Evolutionary conservation across 2,329 filamentous ascomycete genomes (phyloP).

Genomic region (Chrysoporthe deuterocubensis): DNA sequence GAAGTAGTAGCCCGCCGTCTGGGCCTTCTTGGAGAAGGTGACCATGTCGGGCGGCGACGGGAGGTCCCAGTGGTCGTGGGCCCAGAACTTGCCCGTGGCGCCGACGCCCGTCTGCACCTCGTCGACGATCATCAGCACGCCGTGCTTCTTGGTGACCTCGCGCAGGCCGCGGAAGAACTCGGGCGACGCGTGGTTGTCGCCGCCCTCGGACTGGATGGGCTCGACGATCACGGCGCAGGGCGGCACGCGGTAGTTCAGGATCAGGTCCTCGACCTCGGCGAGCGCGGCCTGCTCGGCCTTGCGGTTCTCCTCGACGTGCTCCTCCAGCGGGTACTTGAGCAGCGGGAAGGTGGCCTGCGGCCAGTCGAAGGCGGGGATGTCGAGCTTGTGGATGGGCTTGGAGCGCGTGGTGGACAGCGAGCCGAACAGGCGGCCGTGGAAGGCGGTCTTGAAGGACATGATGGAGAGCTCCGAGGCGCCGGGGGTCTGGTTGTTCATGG

Average conservation of each 20-base stretch:
- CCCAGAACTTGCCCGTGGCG: constrained; percentile 94
- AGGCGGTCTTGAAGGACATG: constrained; percentile 83
- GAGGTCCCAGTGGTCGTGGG: constrained; percentile 92
- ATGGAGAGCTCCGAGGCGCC: constrained; percentile 80
- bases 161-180: constrained; percentile 86
- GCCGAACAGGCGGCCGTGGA: constrained; percentile 91
- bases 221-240: constrained; percentile 84
- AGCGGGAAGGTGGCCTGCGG: constrained; percentile 84
- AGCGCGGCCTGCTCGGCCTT: constrained; percentile 80
- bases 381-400: constrained; percentile 93
- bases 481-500: constrained; percentile 81
- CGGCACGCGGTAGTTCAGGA: constrained; percentile 77
- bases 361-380: constrained; percentile 95
- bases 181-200: constrained; percentile 90
- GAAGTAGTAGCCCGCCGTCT: constrained; percentile 92
- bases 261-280: constrained; percentile 80
- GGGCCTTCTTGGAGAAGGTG: constrained; percentile 94
- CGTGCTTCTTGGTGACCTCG: constrained; percentile 75
- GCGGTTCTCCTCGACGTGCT: constrained; percentile 80
- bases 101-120: constrained; percentile 94
- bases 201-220: constrained; percentile 91
- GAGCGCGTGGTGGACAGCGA: constrained; percentile 86
- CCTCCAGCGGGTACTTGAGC: constrained; percentile 84
- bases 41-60: constrained; percentile 84
- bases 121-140: constrained; percentile 86